Evolutionary conservation across 805 yeast species (phyloP).

Genomic region (Dipodascus geniculatus): DNA sequence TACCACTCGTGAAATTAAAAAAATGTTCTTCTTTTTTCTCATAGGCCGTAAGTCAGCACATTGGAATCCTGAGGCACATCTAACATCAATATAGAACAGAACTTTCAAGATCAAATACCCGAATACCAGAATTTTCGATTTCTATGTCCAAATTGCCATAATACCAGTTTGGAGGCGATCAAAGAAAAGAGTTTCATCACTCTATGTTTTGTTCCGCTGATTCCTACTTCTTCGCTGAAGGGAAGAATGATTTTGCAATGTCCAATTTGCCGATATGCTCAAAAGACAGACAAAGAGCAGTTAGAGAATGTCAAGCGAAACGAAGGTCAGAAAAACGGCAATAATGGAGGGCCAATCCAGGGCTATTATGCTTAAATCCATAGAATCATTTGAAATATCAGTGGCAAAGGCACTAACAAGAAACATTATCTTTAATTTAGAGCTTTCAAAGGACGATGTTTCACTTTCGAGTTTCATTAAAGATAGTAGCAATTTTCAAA

Average conservation of each 20-base stretch:
- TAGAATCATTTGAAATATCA: no score
- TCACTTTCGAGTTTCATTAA: no score
- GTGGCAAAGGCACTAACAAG: no score
- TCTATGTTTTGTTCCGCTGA: slow-evolving; percentile 21
- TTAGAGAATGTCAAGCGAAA: not conserved
- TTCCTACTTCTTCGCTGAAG: slow-evolving; percentile 14
- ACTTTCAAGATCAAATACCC: not conserved
- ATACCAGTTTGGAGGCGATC: slow-evolving; percentile 12
- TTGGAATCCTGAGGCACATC: not conserved
- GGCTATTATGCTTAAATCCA: not conserved
- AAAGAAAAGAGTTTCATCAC: slow-evolving; percentile 24
- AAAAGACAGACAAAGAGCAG: not conserved
- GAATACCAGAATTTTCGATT: not conserved
- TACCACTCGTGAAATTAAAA: no score
- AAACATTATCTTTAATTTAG: no score
- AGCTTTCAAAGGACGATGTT: no score
- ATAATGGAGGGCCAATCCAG: not conserved
- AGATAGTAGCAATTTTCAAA: no score
- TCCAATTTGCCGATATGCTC: not conserved
- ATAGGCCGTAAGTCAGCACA: not conserved
- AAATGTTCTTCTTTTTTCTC: not conserved
- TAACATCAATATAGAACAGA: not conserved
- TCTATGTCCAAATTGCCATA: slow-evolving; percentile 8
- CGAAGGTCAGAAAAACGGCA: not conserved
- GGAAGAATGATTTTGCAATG: not conserved